Evolutionary conservation across 192 early-diverging fungal genomes (phyloP), one percentile per base, ranked within the genome.

Genomic region (Coemansia sp.): DNA sequence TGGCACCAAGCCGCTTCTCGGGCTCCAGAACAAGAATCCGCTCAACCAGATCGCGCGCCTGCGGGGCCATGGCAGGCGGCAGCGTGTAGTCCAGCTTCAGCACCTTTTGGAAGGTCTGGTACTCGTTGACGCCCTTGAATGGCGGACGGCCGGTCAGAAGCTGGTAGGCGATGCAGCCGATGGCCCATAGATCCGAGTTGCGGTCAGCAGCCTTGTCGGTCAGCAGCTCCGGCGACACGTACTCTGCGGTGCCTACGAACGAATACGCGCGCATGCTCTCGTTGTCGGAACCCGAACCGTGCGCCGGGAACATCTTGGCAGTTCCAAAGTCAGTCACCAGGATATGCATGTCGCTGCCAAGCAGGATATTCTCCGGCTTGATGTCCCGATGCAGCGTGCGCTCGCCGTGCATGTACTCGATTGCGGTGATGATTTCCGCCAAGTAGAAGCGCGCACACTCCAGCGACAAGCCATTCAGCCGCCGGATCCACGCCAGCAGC

Each of bases 241-340:
- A 99, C 86, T 99, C 98, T 13, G 98, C 96, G 5, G 98, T 99
- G 39, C 98, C 98, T 2, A 99, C 98, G 85, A 98, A 98, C 0
- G 95, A 98, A 66, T 92, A 89, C 59, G 91, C 78, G 39, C 89
- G 80, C 48, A 82, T 76, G 38, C 70, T 61, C 12, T 57, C 10
- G 20, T 71, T 71, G 57, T 69, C 79, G 32, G 32, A 32, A 32
- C 4, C 51, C 14, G 19, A 19, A 10, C 51, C 51, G 4, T 50
- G 48, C 65, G 71, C 74, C 45, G 49, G 49, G 50, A 77, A 83
- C 75, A 71, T 74, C 64, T 83, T 83, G 38, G 95, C 97, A 2
- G 94, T 92, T 48, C 97, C 97, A 87, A 99, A 99, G 76, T 99
- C 97, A 1, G 96, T 94, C 16, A 98, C 76, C 69, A 96, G 92